These are phyloP conservation scores for Tubosaeta brunneosetosa DNA, from an alignment of 768 basidiomycete species.

Conservation along the genomic window DNA sequence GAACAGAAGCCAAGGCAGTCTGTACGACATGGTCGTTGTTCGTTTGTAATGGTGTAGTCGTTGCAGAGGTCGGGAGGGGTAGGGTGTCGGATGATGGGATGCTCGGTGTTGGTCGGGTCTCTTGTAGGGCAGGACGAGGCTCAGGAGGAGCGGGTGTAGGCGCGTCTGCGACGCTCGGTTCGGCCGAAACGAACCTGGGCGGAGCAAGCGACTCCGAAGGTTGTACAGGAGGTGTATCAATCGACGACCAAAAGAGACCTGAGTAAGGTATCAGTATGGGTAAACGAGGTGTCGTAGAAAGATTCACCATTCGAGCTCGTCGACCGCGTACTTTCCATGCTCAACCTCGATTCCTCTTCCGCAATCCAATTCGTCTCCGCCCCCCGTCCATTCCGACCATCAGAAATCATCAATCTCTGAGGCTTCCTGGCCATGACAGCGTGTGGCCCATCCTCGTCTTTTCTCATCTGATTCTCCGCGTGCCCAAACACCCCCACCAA, in stretches of 20 bases:
- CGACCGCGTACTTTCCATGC: conserved; percentile 25
- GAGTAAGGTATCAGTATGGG: conserved; percentile 3
- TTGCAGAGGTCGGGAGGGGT: conserved; percentile 3
- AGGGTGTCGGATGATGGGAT: conserved; percentile 12
- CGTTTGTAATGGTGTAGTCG: conserved; percentile 8
- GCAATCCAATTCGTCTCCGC: conserved; percentile 33
- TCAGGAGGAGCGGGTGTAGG: conserved; percentile 14
- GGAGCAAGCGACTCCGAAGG: conserved; percentile 30
- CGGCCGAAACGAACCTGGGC: conserved; percentile 27
- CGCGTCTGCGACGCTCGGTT: conserved; percentile 17
- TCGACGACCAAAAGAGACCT: conserved; percentile 41
- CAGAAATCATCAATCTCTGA: conserved; percentile 68
- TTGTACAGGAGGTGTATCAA: conserved; percentile 43
- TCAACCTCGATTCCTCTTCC: conserved; percentile 37
- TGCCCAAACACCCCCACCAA: conserved; percentile 87
- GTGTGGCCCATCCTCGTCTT: conserved; percentile 32
- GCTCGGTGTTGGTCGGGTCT: conserved; percentile 13
- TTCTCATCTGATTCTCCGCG: conserved; percentile 35
- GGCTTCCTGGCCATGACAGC: conserved; percentile 47
- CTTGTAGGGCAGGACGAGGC: conserved; percentile 9
- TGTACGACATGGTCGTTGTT: conserved; percentile 47
- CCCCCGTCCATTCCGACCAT: conserved; percentile 36
- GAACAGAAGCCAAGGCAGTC: conserved; percentile 46
- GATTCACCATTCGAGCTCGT: conserved; percentile 8
- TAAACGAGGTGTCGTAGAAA: background rate